Conservation (phyloP, 2,329 filamentous ascomycete genomes). For the Phymatotrichopsis omnivora region DNA sequence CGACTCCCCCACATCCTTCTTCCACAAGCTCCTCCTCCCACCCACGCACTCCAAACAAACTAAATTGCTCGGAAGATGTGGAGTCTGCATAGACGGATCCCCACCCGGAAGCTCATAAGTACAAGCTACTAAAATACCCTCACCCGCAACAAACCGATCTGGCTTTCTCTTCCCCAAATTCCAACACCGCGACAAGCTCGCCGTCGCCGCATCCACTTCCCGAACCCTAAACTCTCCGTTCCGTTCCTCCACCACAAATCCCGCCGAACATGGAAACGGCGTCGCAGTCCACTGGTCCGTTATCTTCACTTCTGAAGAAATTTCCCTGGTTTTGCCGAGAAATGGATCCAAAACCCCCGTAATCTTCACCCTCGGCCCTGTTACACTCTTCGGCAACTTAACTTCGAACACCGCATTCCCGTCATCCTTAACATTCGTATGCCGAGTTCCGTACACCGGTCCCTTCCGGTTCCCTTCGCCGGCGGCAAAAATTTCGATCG, state of each 20-base stretch:
- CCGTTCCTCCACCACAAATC: slow-evolving; percentile 27
- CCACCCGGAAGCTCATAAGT: slow-evolving; percentile 25
- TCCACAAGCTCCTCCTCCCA: slow-evolving; percentile 10
- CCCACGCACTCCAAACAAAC: slow-evolving; percentile 21
- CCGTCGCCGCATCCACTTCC: slow-evolving; percentile 27
- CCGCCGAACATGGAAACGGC: slow-evolving; percentile 27
- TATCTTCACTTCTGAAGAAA: slow-evolving; percentile 17
- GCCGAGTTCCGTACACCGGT: slow-evolving; percentile 14
- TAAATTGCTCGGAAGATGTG: slow-evolving; percentile 24
- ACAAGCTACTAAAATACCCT: slow-evolving; percentile 30
- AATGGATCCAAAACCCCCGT: slow-evolving; percentile 23
- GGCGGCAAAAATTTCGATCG: slow-evolving; percentile 21
- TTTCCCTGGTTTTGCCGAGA: slow-evolving; percentile 21
- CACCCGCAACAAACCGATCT: slow-evolving; percentile 30
- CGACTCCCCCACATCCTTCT: slow-evolving; percentile 13
- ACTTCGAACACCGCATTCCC: slow-evolving; percentile 23
- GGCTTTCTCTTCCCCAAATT: slow-evolving; percentile 29
- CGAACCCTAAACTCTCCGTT: slow-evolving; percentile 27
- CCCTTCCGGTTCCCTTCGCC: slow-evolving; percentile 20
- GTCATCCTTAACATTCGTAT: slow-evolving; percentile 17
- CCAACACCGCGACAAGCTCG: slow-evolving; percentile 23
- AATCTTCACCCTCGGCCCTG: slow-evolving; percentile 13
- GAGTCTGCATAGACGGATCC: slow-evolving; percentile 8
- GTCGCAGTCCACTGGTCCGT: slow-evolving; percentile 26
- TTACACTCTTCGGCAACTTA: slow-evolving; percentile 19